Evolutionary conservation across 805 yeast genomes (phyloP), one percentile per base, ranked within the genome.

Genomic region (Citeromyces nyonsensis): DNA sequence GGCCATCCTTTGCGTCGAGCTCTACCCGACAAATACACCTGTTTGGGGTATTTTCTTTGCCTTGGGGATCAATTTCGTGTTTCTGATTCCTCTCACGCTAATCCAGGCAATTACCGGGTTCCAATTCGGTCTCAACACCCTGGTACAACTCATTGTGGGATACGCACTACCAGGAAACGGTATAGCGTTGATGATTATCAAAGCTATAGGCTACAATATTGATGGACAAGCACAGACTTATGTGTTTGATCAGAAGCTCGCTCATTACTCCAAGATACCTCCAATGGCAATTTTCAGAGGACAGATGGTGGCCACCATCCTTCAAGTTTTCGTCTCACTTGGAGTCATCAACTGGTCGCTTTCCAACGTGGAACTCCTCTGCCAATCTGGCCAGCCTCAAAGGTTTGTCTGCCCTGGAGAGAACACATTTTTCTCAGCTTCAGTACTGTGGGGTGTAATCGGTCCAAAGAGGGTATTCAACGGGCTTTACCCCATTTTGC

Each of bases 81-180:
- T 74, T 44, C 51, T 77, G 31, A 53, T 76, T 29, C 86, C 85
- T 5, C 56, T 73, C 14, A 72, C 76, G 2, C 55, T 77, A 12
- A 61, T 78, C 33, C 67, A 65, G 12, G 76, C 82, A 3, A 65
- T 70, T 24, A 73, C 85, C 0, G 77, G 77, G 53, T 64, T 56
- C 30, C 43, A 62, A 2, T 65, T 74, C 35, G 77, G 77, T 10
- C 53, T 75, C 38, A 70, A 69, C 42, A 81, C 74, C 4, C 47
- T 77, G 33, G 66, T 76, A 3, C 82, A 76, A 45, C 54, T 77
- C 38, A 61, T 77, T 29, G 67, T 70, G 18, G 84, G 83, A 2
- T 75, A 72, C 47, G 61, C 75, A 37, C 56, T 69, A 9, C 82
- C 81, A 4, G 81, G 74, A 2, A 54, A 56, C 30, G 69, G 82